phyloP scores from a whole-genome alignment of 305 asterid genomes.

The Solanum hybrid region DNA sequence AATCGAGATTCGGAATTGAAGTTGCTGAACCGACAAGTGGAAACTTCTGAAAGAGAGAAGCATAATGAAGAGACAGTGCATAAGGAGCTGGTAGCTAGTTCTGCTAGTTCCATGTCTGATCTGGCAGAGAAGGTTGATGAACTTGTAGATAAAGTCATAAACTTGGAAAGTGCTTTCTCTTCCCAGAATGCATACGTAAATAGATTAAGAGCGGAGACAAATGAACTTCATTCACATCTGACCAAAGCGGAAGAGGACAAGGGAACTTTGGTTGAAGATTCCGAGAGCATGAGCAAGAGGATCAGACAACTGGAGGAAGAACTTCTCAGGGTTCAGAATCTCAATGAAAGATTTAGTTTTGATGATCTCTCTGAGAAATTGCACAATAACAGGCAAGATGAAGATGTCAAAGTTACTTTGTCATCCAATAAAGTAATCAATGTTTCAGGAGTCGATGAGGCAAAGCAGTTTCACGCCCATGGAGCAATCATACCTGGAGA shows the following conservation, averaged over 20 bases:
- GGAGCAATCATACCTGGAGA: background rate
- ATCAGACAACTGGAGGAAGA: constrained; percentile 29
- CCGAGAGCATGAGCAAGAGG: constrained; percentile 21
- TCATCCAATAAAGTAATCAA: background rate
- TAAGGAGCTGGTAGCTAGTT: constrained; percentile 11
- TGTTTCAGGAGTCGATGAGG: background rate
- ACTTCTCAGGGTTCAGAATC: constrained; percentile 19
- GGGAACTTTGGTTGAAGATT: constrained; percentile 14
- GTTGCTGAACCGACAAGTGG: constrained; percentile 9
- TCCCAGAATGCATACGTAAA: constrained; percentile 29
- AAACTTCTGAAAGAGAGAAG: constrained; percentile 2
- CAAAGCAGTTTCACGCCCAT: constrained; percentile 2
- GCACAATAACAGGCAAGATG: constrained; percentile 18
- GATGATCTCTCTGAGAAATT: constrained; percentile 16
- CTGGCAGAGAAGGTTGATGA: constrained; percentile 34
- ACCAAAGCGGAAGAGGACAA: constrained; percentile 18
- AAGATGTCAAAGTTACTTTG: constrained; percentile 4
- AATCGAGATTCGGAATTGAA: background rate
- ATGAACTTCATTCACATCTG: constrained; percentile 22
- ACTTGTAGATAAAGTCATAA: constrained; percentile 24
- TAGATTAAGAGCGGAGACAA: constrained; percentile 27
- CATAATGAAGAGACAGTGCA: constrained; percentile 10
- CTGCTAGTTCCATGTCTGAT: constrained; percentile 19
- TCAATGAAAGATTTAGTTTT: constrained; percentile 16
- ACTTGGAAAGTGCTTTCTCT: constrained; percentile 17